Evolutionary conservation across 148 eudicot genomes (phyloP), one percentile per base, ranked within the genome.

Genomic region (Linanthus parryae): DNA sequence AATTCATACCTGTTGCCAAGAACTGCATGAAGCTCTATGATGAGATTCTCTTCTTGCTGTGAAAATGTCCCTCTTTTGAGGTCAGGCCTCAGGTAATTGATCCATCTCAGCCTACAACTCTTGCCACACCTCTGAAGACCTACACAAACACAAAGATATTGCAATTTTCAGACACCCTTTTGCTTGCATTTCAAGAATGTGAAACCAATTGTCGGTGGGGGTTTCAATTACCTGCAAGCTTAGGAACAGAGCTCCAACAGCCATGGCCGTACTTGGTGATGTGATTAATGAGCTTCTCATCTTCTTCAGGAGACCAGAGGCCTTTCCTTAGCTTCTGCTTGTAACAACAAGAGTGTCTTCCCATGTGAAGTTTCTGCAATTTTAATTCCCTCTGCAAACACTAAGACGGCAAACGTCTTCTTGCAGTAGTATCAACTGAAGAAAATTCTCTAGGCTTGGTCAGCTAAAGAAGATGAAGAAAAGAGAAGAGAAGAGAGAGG

Each of bases 221-320:
- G 20, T 41, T 41, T n/a, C 17, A 17, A 41, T 1, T 54, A 83
- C 91, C 85, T 19, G 85, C 83, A 39, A 83, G 77, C 59, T 83
- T 83, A 58, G 91, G 85, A 40, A 83, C 91, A 55, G 91, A 83
- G 64, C 85, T 79, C 91, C 91, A 83, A 29, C 91, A 83, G 14
- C 85, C 85, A 77, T 83, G 85, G 29, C 90, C 90, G 41, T 57
- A 71, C 49, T 71, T 81, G 34, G 87, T 71, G 27, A 81, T 77
- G 58, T 81, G 87, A 36, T 76, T 68, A 24, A 81, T 62, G 34
- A 81, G 87, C 44, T 77, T 81, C 48, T 81, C 82, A 68, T 81
- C 87, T 77, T 81, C 87, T 44, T 81, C 87, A 19, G 87, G 87
- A 40, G 88, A 81, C 88, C 88, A 81, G 0, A 81, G 68, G 4